A percentile compares a stretch with the other conserved stretches of the same genome.
Conservation (phyloP, 2,329 filamentous ascomycete species). For the Raffaelea deltoideospora region DNA sequence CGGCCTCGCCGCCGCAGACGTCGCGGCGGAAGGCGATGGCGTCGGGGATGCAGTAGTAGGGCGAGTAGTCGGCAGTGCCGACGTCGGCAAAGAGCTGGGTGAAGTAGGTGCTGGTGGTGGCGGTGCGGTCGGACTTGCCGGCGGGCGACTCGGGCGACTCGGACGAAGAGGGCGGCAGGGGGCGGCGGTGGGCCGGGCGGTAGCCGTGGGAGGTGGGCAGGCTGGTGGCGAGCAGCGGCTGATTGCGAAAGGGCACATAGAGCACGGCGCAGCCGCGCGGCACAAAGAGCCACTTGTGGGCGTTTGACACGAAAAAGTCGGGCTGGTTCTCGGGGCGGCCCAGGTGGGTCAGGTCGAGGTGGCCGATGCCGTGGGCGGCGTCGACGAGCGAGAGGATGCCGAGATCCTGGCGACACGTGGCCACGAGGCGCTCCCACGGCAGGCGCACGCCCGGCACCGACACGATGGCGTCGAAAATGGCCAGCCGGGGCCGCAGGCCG, state of each 20-base stretch:
- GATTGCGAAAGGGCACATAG: constrained; percentile 52
- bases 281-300: constrained; percentile 61
- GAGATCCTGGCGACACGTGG: constrained; percentile 36
- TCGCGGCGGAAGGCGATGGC: constrained; percentile 47
- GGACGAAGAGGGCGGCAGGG: background rate
- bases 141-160: constrained; percentile 20
- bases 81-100: constrained; percentile 49
- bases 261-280: constrained; percentile 57
- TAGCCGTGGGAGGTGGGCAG: constrained; percentile 59
- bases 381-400: constrained; percentile 52
- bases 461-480: constrained; percentile 56
- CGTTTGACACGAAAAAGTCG: constrained; percentile 61
- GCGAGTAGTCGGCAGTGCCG: constrained; percentile 48
- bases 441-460: constrained; percentile 53
- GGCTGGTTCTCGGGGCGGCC: constrained; percentile 30
- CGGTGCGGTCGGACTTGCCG: no score
- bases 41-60: constrained; percentile 46
- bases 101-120: no score
- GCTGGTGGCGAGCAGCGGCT: constrained; percentile 48
- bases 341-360: constrained; percentile 47
- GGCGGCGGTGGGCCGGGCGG: constrained; percentile 12
- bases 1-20: constrained; percentile 48
- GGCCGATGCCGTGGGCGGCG: constrained; percentile 56
- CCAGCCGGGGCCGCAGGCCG: constrained; percentile 43
- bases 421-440: constrained; percentile 49